A percentile compares a stretch with the other conserved stretches of the same genome.
These are phyloP conservation scores for Claviceps purpurea DNA, from an alignment of 2,329 filamentous ascomycete species.

Conservation along the genomic window DNA sequence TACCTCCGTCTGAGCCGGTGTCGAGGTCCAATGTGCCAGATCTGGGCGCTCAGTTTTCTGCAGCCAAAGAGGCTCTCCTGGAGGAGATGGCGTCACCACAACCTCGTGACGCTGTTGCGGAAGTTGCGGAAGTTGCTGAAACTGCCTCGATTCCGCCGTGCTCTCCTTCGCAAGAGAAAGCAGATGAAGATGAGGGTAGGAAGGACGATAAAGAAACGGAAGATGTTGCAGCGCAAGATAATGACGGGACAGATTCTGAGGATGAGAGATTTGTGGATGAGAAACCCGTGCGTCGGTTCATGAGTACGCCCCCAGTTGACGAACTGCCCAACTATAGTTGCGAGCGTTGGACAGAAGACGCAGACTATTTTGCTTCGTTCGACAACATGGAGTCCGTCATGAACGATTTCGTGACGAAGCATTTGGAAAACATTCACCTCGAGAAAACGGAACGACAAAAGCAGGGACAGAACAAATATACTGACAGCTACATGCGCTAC, in stretches of 20 bases:
- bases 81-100: neutral
- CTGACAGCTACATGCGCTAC: slow-evolving; percentile 35
- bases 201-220: neutral
- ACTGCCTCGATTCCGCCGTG: slow-evolving; percentile 24
- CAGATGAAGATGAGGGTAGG: neutral
- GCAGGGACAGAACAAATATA: slow-evolving; percentile 27
- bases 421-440: slow-evolving; percentile 28
- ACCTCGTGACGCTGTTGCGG: neutral
- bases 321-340: slow-evolving; percentile 35
- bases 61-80: neutral
- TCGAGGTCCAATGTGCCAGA: slow-evolving; percentile 3
- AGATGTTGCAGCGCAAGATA: slow-evolving; percentile 23
- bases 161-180: slow-evolving; percentile 29
- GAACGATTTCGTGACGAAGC: slow-evolving; percentile 31
- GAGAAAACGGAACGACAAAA: slow-evolving; percentile 25
- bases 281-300: slow-evolving; percentile 35
- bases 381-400: slow-evolving; percentile 24
- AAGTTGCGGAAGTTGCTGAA: slow-evolving; percentile 16
- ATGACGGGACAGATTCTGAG: slow-evolving; percentile 38
- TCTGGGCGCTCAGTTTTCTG: neutral
- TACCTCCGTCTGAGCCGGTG: slow-evolving; percentile 1
- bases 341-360: slow-evolving; percentile 35
- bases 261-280: slow-evolving; percentile 37
- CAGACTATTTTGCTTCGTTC: slow-evolving; percentile 28
- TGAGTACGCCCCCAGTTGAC: slow-evolving; percentile 41